Base-by-base conservation (phyloP, 371 early-diverging fungal species). In the Zychaea mexicana region DNA sequence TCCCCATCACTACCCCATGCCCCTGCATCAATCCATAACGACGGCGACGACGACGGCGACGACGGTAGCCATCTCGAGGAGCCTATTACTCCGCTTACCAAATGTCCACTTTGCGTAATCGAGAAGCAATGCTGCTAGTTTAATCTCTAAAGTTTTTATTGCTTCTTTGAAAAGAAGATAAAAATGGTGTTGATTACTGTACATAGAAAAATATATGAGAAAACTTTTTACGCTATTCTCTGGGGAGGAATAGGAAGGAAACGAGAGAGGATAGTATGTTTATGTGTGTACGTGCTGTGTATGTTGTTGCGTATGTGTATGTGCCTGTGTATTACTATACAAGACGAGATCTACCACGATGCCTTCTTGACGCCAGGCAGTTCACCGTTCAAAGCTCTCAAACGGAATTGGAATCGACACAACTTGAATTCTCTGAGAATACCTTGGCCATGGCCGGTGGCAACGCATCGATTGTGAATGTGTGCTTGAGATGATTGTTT, bases 391-490 rank as follows among this genome's bases (percentile, higher is more conserved):
- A 93, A 72, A 7, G 94, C 94, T 74, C 90, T 91, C 56, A 90
- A 60, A 66, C 94, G 89, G 82, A 94, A 94, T 74, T 91, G 92
- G 79, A 87, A 89, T 61, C 93, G 82, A 63, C 92, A 92, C 57
- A 94, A 68, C 61, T 84, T 87, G 82, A 91, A 93, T 65, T 90
- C 91, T 72, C 89, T 85, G 53, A 94, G 77, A 36, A 94, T 74
- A 84, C 94, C 93, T 70, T 90, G 89, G 26, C 90, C 94, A 59
- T 94, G 89, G 24, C 94, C 94, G 22, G 94, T 92, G 49, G 88
- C 88, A 21, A 91, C 74, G 67, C 94, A 94, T 15, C 94, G 84
- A 76, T 91, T 92, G 57, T 85, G 87, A 67, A 93, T 86, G 57
- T 76, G 83, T 22, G 89, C 67, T 33, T 89, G 87, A 32, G 88